Evolutionary conservation across 1,284 basidiomycete species (phyloP).

Genomic region (Ceratobasidium sp.): DNA sequence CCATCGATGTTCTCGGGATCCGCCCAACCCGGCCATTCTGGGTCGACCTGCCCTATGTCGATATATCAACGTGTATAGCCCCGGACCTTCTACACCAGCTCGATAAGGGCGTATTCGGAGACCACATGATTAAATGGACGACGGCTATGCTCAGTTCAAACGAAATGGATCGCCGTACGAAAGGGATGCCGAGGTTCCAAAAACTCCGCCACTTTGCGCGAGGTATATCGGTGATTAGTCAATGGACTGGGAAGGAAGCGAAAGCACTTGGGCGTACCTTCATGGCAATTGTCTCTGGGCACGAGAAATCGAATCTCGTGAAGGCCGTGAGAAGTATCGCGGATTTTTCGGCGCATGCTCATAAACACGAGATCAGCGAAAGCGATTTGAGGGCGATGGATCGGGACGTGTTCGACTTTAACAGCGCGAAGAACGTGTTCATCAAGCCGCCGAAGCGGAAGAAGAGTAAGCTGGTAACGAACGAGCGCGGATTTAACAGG

Average conservation of each 20-base stretch:
- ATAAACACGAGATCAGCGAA: slow-evolving; percentile 3
- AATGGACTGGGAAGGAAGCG: slow-evolving; percentile 47
- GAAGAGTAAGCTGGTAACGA: not conserved
- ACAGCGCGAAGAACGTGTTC: slow-evolving; percentile 48
- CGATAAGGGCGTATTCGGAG: slow-evolving; percentile 55
- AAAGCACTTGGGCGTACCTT: slow-evolving; percentile 44
- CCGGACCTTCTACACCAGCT: slow-evolving; percentile 57
- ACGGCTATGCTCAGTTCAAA: slow-evolving; percentile 9
- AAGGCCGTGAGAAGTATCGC: slow-evolving; percentile 53
- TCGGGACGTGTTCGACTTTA: slow-evolving; percentile 42
- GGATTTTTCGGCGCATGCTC: slow-evolving; percentile 56
- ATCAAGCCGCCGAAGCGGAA: not conserved
- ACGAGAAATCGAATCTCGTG: slow-evolving; percentile 5
- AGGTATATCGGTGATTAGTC: slow-evolving; percentile 34
- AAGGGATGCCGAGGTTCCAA: slow-evolving; percentile 34
- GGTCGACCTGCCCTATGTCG: not conserved
- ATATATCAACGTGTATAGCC: slow-evolving; percentile 49
- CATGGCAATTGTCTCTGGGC: not conserved
- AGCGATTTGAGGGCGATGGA: slow-evolving; percentile 44
- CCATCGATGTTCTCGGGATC: not conserved
- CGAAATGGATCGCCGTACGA: slow-evolving; percentile 38
- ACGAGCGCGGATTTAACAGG: not conserved
- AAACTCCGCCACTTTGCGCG: slow-evolving; percentile 27
- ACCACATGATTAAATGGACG: slow-evolving; percentile 51
- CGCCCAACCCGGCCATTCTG: slow-evolving; percentile 4